phyloP scores from a whole-genome alignment of 192 early-diverging fungal genomes.

The Rhizoclosmatium globosum region DNA sequence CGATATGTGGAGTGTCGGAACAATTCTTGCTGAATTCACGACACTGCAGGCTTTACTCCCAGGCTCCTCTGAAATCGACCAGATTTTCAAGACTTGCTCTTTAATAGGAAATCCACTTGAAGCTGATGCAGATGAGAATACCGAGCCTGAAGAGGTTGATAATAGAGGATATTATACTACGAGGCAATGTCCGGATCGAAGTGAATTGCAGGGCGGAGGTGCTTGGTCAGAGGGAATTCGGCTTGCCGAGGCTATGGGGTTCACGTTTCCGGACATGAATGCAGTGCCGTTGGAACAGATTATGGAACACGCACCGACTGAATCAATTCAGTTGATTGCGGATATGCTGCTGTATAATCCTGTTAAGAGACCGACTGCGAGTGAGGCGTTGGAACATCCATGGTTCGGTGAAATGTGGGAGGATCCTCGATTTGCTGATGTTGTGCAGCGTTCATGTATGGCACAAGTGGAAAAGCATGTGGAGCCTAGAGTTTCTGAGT shows the following conservation, averaged over 20 bases:
- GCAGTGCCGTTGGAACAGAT: constrained; percentile 31
- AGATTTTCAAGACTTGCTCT: constrained; percentile 77
- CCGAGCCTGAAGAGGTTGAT: constrained; percentile 5
- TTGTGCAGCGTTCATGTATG: neutral
- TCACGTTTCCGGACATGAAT: constrained; percentile 38
- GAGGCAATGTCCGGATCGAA: neutral
- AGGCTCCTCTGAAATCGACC: constrained; percentile 83
- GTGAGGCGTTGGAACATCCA: constrained; percentile 68
- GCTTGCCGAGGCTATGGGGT: constrained; percentile 41
- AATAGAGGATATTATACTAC: constrained; percentile 4
- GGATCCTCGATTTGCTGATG: neutral
- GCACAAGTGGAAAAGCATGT: neutral
- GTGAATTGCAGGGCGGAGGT: constrained; percentile 35
- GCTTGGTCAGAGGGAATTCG: constrained; percentile 35
- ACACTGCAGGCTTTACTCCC: constrained; percentile 82
- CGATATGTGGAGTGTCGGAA: constrained; percentile 87
- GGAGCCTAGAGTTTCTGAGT: neutral
- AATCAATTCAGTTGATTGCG: constrained; percentile 61
- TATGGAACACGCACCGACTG: constrained; percentile 8
- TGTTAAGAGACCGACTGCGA: constrained; percentile 71
- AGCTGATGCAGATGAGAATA: neutral
- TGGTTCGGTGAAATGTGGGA: constrained; percentile 64
- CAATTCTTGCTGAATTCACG: constrained; percentile 80
- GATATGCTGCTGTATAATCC: constrained; percentile 84
- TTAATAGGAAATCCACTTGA: constrained; percentile 70